phyloP scores from a whole-genome alignment of 192 early-diverging fungal genomes.

The Phycomyces blakesleeanus region DNA sequence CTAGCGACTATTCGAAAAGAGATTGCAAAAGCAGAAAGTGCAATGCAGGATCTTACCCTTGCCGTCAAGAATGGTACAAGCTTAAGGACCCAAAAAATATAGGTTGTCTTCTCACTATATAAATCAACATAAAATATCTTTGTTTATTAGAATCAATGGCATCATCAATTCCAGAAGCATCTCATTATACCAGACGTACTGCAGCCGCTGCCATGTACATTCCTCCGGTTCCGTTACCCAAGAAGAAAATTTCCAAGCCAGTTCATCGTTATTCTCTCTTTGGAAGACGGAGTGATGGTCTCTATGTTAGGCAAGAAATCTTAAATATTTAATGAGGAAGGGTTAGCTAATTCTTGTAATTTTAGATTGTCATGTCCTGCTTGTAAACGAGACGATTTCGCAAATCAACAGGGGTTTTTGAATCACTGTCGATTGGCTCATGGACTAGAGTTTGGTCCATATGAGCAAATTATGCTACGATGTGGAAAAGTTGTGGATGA shows the following conservation, averaged over 20 bases:
- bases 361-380: slow-evolving; percentile 46
- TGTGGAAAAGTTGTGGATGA: slow-evolving; percentile 71
- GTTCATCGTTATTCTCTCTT: slow-evolving; percentile 19
- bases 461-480: slow-evolving; percentile 66
- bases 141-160: slow-evolving; percentile 12
- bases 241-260: slow-evolving; percentile 23
- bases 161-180: slow-evolving; percentile 41
- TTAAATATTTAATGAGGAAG: too few relatives aligned
- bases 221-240: slow-evolving; percentile 24
- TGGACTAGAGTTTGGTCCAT: slow-evolving; percentile 66
- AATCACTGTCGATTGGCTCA: slow-evolving; percentile 81
- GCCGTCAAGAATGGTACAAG: slow-evolving; percentile 51
- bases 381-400: slow-evolving; percentile 76
- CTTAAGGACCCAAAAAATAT: not conserved
- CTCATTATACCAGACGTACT: slow-evolving; percentile 37
- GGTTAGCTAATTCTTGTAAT: not conserved
- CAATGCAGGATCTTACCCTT: slow-evolving; percentile 53
- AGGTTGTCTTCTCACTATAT: not conserved
- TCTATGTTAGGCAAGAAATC: slow-evolving; percentile 33
- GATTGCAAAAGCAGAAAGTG: slow-evolving; percentile 55
- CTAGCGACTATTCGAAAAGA: slow-evolving; percentile 57
- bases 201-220: slow-evolving; percentile 11
- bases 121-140: not conserved
- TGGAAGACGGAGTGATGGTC: slow-evolving; percentile 39
- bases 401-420: slow-evolving; percentile 80